Base-by-base conservation (phyloP, 305 asterid species). In the Lippia alba region DNA sequence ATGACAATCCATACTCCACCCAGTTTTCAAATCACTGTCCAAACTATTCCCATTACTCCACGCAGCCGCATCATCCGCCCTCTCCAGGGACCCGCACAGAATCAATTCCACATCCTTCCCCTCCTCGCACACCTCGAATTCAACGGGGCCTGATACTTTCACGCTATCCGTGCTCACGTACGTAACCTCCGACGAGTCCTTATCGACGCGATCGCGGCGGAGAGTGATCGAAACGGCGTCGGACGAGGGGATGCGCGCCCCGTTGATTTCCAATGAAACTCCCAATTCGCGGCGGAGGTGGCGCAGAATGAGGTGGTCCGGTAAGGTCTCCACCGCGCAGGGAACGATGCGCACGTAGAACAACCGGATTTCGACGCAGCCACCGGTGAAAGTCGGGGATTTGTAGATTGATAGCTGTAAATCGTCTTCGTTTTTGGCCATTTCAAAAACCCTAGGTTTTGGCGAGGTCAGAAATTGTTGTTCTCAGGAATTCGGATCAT, bases 1-100 rank as follows among this genome's bases (percentile, higher is more conserved):
- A 46, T 65, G 84, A 76, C 92, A 90, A 78, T 90, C 91, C 89
- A 86, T 83, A 70, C 82, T 77, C 95, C 96, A 90, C 63, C 89
- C 94, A 50, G 80, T 80, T 60, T 76, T 83, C n/a, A 72, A 53
- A 65, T 76, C 86, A 67, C 57, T 82, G 51, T 80, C 83, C 45
- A 72, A 36, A 4, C 54, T 62, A 54, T 63, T 58, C 57, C 82
- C 90, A 74, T 82, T 78, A 7, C 66, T 64, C 91, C 91, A 83
- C 8, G 80, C 60, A 3, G 85, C 75, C 41, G 69, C 76, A 50
- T 74, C 79, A 20, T 78, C 87, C 32, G 71, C 76, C 73, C 92
- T 81, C 81, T 82, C 82, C 71, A 90, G 66, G 33, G 94, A 86
- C 17, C 96, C 96, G 57, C 96, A 90, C 33, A 89, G 77, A 64